Conservation (phyloP, 768 basidiomycete species). For the Pulveroboletus sp. region DNA sequence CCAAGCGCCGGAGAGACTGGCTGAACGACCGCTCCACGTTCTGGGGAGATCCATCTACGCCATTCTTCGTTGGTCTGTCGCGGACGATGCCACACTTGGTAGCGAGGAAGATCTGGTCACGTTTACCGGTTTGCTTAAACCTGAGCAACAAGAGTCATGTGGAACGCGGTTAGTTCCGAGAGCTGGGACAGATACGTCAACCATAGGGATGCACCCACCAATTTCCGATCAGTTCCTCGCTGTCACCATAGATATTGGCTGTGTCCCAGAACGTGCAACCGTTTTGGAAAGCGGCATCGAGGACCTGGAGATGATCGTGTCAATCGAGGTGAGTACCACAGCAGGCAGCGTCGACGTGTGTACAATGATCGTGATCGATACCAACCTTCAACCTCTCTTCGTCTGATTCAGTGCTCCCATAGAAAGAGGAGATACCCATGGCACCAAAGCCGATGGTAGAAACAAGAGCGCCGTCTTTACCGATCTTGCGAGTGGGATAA, state of each 20-base stretch:
- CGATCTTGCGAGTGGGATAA: slow-evolving; percentile 42
- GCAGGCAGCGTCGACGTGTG: not conserved
- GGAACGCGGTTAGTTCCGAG: no score
- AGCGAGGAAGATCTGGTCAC: slow-evolving; percentile 54
- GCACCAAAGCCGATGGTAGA: slow-evolving; percentile 55
- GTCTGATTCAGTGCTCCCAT: slow-evolving; percentile 44
- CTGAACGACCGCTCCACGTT: slow-evolving; percentile 28
- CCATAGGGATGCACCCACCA: slow-evolving; percentile 26
- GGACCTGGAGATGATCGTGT: slow-evolving; percentile 26
- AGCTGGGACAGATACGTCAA: no score
- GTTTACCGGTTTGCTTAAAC: slow-evolving; percentile 44
- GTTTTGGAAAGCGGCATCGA: slow-evolving; percentile 37
- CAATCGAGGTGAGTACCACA: no score
- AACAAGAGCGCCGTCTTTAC: slow-evolving; percentile 23
- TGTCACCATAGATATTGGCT: slow-evolving; percentile 38
- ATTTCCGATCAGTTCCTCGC: slow-evolving; percentile 41
- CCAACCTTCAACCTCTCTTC: slow-evolving; percentile 57
- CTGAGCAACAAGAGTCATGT: slow-evolving; percentile 14
- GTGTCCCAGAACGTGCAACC: slow-evolving; percentile 49
- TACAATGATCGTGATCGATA: not conserved
- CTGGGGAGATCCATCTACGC: slow-evolving; percentile 22
- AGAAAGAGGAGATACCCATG: slow-evolving; percentile 52
- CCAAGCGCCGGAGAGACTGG: slow-evolving; percentile 38
- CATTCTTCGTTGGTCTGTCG: slow-evolving; percentile 11
- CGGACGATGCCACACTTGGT: slow-evolving; percentile 48